phyloP scores from a whole-genome alignment of 345 rosid species.

The Arabidopsis arenosa region DNA sequence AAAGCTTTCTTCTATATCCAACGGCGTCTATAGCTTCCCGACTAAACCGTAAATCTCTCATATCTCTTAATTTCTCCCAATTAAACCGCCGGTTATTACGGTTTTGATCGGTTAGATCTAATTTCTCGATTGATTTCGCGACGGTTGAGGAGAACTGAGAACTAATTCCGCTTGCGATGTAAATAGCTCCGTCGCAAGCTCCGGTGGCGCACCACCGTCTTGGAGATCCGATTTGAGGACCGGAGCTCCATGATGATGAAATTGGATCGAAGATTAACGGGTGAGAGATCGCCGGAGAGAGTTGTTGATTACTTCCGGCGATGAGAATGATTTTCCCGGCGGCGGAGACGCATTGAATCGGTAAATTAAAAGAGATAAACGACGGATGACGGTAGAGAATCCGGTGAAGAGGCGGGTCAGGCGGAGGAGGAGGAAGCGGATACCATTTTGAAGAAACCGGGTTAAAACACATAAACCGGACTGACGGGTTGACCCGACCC shows the following conservation, averaged over 20 bases:
- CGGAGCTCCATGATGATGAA: conserved; percentile 44
- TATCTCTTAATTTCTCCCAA: conserved; percentile 50
- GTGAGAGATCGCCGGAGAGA: conserved; percentile 56
- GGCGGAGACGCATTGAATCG: conserved; percentile 55
- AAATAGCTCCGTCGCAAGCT: conserved; percentile 44
- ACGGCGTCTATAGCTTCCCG: conserved; percentile 62
- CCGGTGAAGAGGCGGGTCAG: conserved; percentile 47
- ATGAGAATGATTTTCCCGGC: conserved; percentile 51
- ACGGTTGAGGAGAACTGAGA: conserved; percentile 44
- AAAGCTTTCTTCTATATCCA: conserved; percentile 55
- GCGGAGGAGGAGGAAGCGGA: conserved; percentile 51
- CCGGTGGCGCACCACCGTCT: conserved; percentile 65
- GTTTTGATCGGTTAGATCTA: conserved; percentile 40
- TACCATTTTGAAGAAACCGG: conserved; percentile 55
- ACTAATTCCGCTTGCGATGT: conserved; percentile 56
- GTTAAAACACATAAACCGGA: conserved; percentile 49
- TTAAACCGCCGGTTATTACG: conserved; percentile 8
- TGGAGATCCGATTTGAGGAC: conserved; percentile 48
- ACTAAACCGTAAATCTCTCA: conserved; percentile 58
- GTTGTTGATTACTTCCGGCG: conserved; percentile 48
- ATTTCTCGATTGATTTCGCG: conserved; percentile 55
- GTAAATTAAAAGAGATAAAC: conserved; percentile 48
- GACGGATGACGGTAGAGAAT: conserved; percentile 60
- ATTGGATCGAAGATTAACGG: conserved; percentile 55
- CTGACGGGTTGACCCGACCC: conserved; percentile 12